Percentiles rank a stretch among this genome's conserved stretches.
Conservation (phyloP, 257 asterid species). For the Fraxinus quadrangulata region DNA sequence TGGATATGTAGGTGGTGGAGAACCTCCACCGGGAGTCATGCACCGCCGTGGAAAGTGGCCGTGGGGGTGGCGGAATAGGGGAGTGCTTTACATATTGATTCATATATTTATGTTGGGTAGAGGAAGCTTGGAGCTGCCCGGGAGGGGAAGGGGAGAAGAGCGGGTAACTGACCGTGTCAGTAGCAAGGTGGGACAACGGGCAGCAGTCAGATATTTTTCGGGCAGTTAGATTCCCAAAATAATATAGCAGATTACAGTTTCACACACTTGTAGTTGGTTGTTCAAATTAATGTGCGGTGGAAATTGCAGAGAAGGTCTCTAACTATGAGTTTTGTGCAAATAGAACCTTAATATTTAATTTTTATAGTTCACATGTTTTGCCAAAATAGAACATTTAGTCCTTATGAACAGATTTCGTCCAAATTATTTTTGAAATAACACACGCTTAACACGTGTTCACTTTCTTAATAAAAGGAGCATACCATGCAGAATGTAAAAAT, state of each 20-base stretch:
- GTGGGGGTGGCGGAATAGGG: slow-evolving; percentile 35
- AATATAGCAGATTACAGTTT: neutral
- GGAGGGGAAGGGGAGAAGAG: slow-evolving; percentile 9
- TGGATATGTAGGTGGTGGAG: slow-evolving; percentile 22
- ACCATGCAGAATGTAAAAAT: too few species aligned
- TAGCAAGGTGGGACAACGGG: slow-evolving; percentile 49
- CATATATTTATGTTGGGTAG: slow-evolving; percentile 33
- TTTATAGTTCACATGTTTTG: neutral
- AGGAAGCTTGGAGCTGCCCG: slow-evolving; percentile 59
- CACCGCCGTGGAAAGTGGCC: slow-evolving; percentile 59
- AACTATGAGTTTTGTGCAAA: neutral
- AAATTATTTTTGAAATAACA: neutral
- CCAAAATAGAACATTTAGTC: neutral
- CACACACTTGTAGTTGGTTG: slow-evolving; percentile 14
- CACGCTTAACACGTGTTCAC: neutral
- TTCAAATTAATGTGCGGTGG: slow-evolving; percentile 18
- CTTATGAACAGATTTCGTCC: neutral
- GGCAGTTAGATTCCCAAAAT: slow-evolving; percentile 52
- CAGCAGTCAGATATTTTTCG: slow-evolving; percentile 67
- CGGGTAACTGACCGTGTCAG: slow-evolving; percentile 51
- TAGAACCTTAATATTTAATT: neutral
- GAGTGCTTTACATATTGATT: slow-evolving; percentile 32
- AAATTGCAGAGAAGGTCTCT: neutral
- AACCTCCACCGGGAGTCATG: slow-evolving; percentile 34
- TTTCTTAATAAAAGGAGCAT: too few species aligned